These are phyloP conservation scores for Dictyostelium brefeldianum DNA, from an alignment of 78 protist genomes.

Conservation along the genomic window DNA sequence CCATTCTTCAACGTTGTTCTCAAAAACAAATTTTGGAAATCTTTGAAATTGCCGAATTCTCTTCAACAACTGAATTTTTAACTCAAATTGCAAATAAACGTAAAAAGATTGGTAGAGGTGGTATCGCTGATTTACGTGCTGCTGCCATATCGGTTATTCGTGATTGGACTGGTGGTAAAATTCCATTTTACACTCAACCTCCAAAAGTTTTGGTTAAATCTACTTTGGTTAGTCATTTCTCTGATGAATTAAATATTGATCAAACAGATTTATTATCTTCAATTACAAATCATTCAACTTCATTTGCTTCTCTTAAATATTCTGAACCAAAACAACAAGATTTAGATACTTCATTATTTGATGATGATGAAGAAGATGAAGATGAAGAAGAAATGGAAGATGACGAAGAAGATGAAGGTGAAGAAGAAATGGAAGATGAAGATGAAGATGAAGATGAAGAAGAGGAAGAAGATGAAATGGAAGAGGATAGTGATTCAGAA, in stretches of 20 bases:
- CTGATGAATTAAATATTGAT: slow-evolving; percentile 71
- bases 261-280: slow-evolving; percentile 26
- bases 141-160: slow-evolving; percentile 74
- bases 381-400: slow-evolving; percentile 71
- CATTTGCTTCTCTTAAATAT: slow-evolving; percentile 25
- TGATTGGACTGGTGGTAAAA: slow-evolving; percentile 84
- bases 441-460: slow-evolving; percentile 59
- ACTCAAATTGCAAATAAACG: slow-evolving; percentile 60
- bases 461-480: slow-evolving; percentile 65
- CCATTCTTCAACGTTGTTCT: slow-evolving; percentile 53
- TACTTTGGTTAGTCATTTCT: slow-evolving; percentile 41
- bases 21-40: slow-evolving; percentile 42
- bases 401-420: slow-evolving; percentile 14
- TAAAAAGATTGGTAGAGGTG: slow-evolving; percentile 60
- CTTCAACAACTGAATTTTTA: slow-evolving; percentile 33
- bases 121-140: slow-evolving; percentile 38
- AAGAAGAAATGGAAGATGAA: slow-evolving; percentile 53
- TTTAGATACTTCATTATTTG: slow-evolving; percentile 56
- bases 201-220: slow-evolving; percentile 39
- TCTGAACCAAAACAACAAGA: slow-evolving; percentile 13
- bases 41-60: slow-evolving; percentile 48
- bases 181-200: slow-evolving; percentile 80
- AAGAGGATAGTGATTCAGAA: slow-evolving; percentile 18
- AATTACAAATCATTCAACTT: not conserved
- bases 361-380: slow-evolving; percentile 70